Conservation (phyloP, 1,284 basidiomycete species). For the Singerocomus rubriflavus region DNA sequence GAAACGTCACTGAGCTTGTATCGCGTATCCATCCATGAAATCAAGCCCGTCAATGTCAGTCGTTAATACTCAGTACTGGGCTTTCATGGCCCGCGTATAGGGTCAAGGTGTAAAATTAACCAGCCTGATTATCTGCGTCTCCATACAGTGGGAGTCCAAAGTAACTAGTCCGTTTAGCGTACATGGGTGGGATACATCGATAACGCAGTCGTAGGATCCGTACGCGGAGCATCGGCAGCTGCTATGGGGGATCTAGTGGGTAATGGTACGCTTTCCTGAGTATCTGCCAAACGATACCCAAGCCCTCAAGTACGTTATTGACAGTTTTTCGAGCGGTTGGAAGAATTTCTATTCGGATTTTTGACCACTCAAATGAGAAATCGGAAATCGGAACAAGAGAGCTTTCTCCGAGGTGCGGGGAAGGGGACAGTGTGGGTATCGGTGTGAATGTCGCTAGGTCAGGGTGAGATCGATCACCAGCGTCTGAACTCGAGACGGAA, state of each 20-base stretch:
- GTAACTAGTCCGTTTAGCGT: background rate
- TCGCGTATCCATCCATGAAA: too few species aligned
- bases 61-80: too few species aligned
- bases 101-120: too few species aligned
- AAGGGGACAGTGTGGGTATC: constrained; percentile 16
- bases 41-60: too few species aligned
- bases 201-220: constrained; percentile 6
- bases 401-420: constrained; percentile 15
- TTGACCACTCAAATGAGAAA: constrained; percentile 29
- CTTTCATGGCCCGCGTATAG: too few species aligned
- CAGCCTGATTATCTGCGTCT: too few species aligned
- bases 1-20: too few species aligned
- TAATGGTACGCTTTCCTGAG: constrained; percentile 54
- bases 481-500: constrained; percentile 4
- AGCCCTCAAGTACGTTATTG: constrained; percentile 36
- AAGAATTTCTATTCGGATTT: constrained; percentile 25
- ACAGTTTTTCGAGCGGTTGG: constrained; percentile 25
- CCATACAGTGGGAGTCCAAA: background rate
- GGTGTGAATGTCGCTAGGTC: constrained; percentile 10
- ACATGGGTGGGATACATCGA: constrained; percentile 16
- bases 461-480: constrained; percentile 9
- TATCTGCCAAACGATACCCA: constrained; percentile 47
- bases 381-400: constrained; percentile 13
- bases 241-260: constrained; percentile 48
- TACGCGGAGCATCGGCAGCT: background rate